A percentile compares a stretch with the other conserved stretches of the same genome.
Conservation (phyloP, 768 basidiomycete genomes). For the Termitomyces sp. region DNA sequence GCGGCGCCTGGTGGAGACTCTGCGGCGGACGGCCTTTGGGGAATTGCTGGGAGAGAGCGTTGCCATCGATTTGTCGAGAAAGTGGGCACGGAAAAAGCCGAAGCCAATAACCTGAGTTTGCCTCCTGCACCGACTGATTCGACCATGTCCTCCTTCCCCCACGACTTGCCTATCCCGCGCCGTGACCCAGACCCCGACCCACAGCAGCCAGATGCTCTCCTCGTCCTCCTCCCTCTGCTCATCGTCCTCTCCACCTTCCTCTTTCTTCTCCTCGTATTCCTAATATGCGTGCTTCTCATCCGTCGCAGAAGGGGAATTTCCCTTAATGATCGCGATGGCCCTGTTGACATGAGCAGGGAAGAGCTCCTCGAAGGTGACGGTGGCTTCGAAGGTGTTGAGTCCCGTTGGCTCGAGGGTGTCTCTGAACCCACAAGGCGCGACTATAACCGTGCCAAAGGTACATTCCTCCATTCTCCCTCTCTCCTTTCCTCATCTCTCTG, state of each 20-base stretch:
- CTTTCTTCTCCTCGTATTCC: constrained; percentile 87
- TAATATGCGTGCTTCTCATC: constrained; percentile 83
- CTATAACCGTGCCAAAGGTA: constrained; percentile 88
- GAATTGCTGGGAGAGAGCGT: constrained; percentile 46
- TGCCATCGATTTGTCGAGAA: constrained; percentile 25
- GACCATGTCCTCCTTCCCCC: constrained; percentile 8
- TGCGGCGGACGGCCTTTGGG: constrained; percentile 45
- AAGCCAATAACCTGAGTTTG: not conserved
- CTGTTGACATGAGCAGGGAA: constrained; percentile 88
- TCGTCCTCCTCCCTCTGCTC: constrained; percentile 88
- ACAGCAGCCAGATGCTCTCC: constrained; percentile 56
- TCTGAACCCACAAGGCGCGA: constrained; percentile 57
- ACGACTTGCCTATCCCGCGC: not conserved
- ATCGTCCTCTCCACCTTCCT: constrained; percentile 92
- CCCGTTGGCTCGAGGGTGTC: constrained; percentile 87
- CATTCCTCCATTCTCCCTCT: constrained; percentile 16
- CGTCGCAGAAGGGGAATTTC: constrained; percentile 71
- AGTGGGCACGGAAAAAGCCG: constrained; percentile 4
- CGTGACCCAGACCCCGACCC: constrained; percentile 19
- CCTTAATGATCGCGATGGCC: constrained; percentile 84
- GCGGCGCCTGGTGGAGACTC: constrained; percentile 50
- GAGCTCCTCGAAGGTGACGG: constrained; percentile 90
- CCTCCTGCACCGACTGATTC: not conserved
- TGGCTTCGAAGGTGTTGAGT: constrained; percentile 87
- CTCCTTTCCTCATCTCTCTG: constrained; percentile 2